Conservation (phyloP, 108 stramenopile genomes). For the Nannochloropsis oceanica region DNA sequence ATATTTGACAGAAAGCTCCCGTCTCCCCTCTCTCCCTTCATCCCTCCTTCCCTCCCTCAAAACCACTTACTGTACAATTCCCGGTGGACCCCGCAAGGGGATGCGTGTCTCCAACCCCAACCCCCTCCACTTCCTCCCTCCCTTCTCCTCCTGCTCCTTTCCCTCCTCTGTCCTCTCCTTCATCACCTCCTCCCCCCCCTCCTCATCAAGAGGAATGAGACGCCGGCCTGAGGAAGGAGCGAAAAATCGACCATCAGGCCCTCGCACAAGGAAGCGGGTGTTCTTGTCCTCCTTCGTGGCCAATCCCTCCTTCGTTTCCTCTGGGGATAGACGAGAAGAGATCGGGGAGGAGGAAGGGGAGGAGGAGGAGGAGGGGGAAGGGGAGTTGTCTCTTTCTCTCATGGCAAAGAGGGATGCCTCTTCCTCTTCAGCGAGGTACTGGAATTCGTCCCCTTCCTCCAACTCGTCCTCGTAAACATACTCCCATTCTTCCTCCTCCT, state of each 20-base stretch:
- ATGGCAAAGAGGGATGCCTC: background rate
- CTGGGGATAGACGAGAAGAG: too few species aligned
- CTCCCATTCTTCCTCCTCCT: background rate
- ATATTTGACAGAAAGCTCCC: background rate
- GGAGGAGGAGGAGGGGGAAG: background rate
- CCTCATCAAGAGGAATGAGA: background rate
- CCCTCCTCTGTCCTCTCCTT: background rate
- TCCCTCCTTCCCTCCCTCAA: background rate
- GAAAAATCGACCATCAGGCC: background rate
- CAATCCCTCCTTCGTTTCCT: background rate
- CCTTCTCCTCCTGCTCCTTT: background rate
- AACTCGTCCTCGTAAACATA: background rate
- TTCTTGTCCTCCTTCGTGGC: background rate
- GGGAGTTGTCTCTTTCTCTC: background rate
- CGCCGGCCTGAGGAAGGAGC: background rate
- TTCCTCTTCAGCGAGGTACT: background rate
- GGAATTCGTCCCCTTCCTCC: background rate
- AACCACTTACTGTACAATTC: background rate
- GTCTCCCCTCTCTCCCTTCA: background rate
- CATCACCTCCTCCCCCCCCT: background rate
- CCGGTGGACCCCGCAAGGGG: background rate
- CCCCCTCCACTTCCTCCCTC: background rate
- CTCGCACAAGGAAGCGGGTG: background rate
- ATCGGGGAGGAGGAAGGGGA: background rate
- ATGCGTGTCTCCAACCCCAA: background rate